phyloP scores from a whole-genome alignment of 2,329 filamentous ascomycete genomes.

The Lizonia empirigonia region DNA sequence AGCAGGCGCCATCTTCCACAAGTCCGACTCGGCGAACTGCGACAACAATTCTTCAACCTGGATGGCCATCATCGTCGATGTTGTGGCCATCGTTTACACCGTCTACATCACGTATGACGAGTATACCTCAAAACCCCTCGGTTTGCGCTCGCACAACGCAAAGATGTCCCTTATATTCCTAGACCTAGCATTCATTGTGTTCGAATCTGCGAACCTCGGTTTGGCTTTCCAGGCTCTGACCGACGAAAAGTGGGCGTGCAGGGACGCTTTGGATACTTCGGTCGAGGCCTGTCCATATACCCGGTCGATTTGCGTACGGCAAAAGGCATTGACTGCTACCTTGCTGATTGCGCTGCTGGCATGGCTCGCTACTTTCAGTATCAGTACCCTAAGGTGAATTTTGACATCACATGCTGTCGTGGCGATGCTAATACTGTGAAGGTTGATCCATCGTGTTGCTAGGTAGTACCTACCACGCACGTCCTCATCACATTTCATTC shows the following conservation, averaged over 20 bases:
- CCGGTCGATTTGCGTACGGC: constrained; percentile 62
- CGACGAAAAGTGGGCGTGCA: constrained; percentile 62
- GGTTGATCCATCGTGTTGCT: constrained; percentile 39
- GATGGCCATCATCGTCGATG: constrained; percentile 88
- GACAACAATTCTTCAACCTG: constrained; percentile 68
- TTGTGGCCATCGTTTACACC: constrained; percentile 86
- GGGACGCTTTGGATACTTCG: constrained; percentile 19
- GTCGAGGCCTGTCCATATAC: constrained; percentile 34
- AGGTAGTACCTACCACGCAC: constrained; percentile 25
- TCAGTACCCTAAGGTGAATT: constrained; percentile 62
- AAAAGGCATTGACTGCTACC: constrained; percentile 76
- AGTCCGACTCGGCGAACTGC: constrained; percentile 47
- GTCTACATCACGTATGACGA: constrained; percentile 96
- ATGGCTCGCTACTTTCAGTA: constrained; percentile 89
- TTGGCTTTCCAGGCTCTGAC: constrained; percentile 84
- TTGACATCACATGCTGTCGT: background rate
- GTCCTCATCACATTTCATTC: background rate
- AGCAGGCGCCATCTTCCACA: constrained; percentile 72
- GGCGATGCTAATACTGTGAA: constrained; percentile 18
- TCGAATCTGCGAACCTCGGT: constrained; percentile 90
- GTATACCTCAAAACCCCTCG: constrained; percentile 91
- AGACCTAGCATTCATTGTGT: constrained; percentile 95
- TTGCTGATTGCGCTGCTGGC: constrained; percentile 80
- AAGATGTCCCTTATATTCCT: constrained; percentile 90
- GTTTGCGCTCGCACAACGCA: constrained; percentile 78